Evolutionary conservation across 768 basidiomycete genomes (phyloP).

Genomic region (Ramaria sp.): DNA sequence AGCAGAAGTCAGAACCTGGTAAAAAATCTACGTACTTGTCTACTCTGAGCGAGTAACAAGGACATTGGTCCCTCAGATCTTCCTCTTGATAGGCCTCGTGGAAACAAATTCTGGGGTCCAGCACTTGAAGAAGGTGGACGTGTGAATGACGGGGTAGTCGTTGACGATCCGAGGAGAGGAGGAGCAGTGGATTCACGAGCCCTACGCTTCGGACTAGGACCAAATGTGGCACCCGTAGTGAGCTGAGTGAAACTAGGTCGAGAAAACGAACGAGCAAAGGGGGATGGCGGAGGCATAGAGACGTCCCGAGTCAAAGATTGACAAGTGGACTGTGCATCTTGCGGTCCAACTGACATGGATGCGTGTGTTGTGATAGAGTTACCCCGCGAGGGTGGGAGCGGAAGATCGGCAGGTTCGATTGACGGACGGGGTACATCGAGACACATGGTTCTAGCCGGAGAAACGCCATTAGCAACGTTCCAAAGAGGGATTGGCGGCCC

Average conservation of each 20-base stretch:
- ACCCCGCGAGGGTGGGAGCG: constrained; percentile 27
- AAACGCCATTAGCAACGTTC: neutral
- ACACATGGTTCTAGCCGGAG: neutral
- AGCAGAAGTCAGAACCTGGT: neutral
- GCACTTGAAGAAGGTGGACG: neutral
- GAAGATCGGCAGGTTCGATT: constrained; percentile 15
- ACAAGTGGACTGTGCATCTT: neutral
- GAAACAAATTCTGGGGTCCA: neutral
- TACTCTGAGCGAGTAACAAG: neutral
- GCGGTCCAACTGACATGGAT: constrained; percentile 17
- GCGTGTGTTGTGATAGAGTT: constrained; percentile 32
- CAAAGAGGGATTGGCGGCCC: neutral
- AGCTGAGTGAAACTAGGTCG: constrained; percentile 65
- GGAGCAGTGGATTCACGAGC: constrained; percentile 48
- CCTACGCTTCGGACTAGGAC: constrained; percentile 25
- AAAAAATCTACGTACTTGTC: neutral
- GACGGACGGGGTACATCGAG: constrained; percentile 14
- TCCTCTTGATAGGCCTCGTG: neutral
- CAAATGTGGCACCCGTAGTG: constrained; percentile 27
- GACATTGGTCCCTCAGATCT: constrained; percentile 1
- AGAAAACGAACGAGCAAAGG: constrained; percentile 30
- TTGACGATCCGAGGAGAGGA: constrained; percentile 25
- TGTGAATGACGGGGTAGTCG: constrained; percentile 1
- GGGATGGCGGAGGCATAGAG: constrained; percentile 36
- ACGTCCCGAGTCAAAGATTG: constrained; percentile 22